These are phyloP conservation scores for Syzygium aromaticum DNA, from an alignment of 345 rosid species.

Conservation along the genomic window DNA sequence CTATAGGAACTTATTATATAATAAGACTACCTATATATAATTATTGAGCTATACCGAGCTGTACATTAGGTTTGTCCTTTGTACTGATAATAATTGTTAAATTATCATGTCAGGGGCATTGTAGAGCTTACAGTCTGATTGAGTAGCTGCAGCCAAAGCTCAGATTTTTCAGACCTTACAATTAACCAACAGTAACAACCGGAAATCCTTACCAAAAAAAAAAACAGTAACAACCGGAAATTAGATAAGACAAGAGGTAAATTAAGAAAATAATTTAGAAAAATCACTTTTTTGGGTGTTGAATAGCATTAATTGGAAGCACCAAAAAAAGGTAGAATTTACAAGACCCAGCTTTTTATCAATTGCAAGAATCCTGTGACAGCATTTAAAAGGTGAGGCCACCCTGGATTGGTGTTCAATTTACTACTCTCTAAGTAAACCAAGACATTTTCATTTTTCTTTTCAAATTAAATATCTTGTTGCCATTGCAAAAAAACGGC, in stretches of 20 bases:
- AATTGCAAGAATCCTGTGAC: constrained; percentile 33
- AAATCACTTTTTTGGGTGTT: not conserved
- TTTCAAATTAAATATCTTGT: not conserved
- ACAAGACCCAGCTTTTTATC: not conserved
- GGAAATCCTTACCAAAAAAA: too few species aligned
- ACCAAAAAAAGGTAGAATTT: constrained; percentile 12
- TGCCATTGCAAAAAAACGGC: not conserved
- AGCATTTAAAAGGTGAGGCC: constrained; percentile 12
- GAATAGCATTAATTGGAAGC: constrained; percentile 21
- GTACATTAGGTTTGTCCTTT: not conserved
- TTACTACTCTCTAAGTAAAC: not conserved
- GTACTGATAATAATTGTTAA: not conserved
- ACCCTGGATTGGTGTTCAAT: not conserved
- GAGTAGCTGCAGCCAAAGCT: not conserved
- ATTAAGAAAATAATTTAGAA: not conserved
- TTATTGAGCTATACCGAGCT: not conserved
- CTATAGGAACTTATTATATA: not conserved
- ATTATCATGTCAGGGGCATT: not conserved
- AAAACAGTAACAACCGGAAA: not conserved
- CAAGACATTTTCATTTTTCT: not conserved
- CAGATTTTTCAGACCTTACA: not conserved
- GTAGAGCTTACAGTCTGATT: not conserved
- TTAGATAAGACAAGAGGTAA: not conserved
- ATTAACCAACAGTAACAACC: not conserved
- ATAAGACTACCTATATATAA: not conserved